Evolutionary conservation across 2,329 filamentous ascomycete genomes (phyloP).

Genomic region (Botrytis porri): DNA sequence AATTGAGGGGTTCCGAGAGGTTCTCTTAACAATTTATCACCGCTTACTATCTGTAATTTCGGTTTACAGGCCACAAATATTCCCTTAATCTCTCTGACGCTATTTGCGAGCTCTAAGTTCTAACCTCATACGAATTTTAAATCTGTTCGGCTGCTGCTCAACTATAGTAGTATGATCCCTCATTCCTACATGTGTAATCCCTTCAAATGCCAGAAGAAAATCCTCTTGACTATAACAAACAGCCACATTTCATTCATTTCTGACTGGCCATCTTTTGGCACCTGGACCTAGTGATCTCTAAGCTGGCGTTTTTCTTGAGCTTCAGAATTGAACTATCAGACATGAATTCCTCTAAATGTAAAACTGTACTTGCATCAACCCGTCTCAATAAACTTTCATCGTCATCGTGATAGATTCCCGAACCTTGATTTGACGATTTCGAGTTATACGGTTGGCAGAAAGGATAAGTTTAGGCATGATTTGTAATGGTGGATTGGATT

Average conservation of each 20-base stretch:
- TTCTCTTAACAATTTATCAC: background rate
- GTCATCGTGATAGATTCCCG: accelerated
- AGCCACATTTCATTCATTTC: background rate
- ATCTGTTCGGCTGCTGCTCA: too few species aligned
- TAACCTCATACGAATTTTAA: too few species aligned
- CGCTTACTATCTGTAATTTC: background rate
- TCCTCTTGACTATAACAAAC: background rate
- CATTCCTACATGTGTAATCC: background rate
- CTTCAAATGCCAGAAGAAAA: background rate
- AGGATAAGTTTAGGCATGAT: too few species aligned
- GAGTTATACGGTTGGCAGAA: background rate
- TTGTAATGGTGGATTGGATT: too few species aligned
- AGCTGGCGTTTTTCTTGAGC: background rate
- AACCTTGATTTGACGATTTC: accelerated
- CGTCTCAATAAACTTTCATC: background rate
- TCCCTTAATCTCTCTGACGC: background rate
- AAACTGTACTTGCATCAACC: background rate
- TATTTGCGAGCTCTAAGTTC: too few species aligned
- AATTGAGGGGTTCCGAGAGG: background rate
- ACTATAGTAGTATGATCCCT: too few species aligned
- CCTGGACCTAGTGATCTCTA: too few species aligned
- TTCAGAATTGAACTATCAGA: accelerated
- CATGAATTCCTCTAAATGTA: accelerated
- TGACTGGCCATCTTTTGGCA: background rate
- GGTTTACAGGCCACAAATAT: background rate